Conservation (phyloP, 139 green algal species). For the Haematococcus sp. region DNA sequence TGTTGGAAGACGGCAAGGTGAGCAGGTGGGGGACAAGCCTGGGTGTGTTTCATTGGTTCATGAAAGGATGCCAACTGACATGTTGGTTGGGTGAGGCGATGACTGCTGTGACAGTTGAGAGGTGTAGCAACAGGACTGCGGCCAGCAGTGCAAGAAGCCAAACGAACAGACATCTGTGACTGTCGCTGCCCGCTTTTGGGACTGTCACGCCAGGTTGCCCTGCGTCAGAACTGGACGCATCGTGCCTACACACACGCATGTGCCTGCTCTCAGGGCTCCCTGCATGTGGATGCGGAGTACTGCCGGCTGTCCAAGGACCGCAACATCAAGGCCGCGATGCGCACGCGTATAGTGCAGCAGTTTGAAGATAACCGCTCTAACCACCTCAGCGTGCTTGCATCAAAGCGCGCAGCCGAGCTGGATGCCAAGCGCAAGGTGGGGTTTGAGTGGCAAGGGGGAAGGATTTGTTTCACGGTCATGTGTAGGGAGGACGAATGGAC, state of each 20-base stretch:
- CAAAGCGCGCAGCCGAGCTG: background rate
- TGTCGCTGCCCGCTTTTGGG: too few relatives aligned
- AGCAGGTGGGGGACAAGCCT: background rate
- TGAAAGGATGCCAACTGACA: too few relatives aligned
- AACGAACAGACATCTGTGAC: too few relatives aligned
- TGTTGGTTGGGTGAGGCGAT: too few relatives aligned
- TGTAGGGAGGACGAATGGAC: too few relatives aligned
- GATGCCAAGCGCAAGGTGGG: background rate
- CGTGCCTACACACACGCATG: too few relatives aligned
- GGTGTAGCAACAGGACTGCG: too few relatives aligned
- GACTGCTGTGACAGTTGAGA: too few relatives aligned
- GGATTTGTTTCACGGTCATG: too few relatives aligned
- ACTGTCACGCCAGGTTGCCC: too few relatives aligned
- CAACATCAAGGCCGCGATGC: slow-evolving; percentile 12
- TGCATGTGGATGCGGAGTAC: slow-evolving; percentile 21
- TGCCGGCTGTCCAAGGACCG: slow-evolving; percentile 22
- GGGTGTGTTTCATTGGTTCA: too few relatives aligned
- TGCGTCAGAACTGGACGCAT: background rate
- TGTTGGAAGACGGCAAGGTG: slow-evolving; percentile 10
- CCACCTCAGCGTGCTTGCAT: slow-evolving; percentile 4
- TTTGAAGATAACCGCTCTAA: slow-evolving; percentile 14
- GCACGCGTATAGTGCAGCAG: background rate
- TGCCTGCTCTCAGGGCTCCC: slow-evolving; percentile 11
- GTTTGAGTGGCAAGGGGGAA: background rate
- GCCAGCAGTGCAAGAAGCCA: too few relatives aligned